phyloP scores from a whole-genome alignment of 169 alveolate species.

The Eimeria falciformis region DNA sequence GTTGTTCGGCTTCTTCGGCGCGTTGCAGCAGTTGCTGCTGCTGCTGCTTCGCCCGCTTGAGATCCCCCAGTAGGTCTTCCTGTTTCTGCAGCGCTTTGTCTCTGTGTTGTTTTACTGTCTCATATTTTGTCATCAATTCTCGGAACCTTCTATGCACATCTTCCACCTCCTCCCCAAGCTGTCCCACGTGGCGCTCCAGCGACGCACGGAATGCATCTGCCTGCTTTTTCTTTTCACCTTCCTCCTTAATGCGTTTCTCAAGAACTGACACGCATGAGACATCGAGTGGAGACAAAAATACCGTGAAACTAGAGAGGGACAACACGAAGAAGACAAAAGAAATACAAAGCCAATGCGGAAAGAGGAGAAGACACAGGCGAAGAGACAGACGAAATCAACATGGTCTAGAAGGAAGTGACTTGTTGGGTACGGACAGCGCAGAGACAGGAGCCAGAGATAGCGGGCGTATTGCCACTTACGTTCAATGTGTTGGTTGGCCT shows the following conservation, averaged over 20 bases:
- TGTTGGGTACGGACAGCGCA: too few relatives aligned
- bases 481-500: not conserved
- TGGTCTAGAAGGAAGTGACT: not conserved
- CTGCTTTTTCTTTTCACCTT: constrained; percentile 9
- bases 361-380: not conserved
- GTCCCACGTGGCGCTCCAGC: constrained; percentile 10
- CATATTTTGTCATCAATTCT: constrained; percentile 8
- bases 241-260: not conserved
- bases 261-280: not conserved
- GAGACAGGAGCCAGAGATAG: not conserved
- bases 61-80: constrained; percentile 31
- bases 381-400: not conserved
- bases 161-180: constrained; percentile 15
- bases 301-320: not conserved
- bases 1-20: constrained; percentile 27
- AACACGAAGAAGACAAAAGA: not conserved
- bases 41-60: constrained; percentile 6
- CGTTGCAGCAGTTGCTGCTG: constrained; percentile 25
- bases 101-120: constrained; percentile 11
- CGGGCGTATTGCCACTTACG: not conserved
- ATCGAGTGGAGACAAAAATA: not conserved
- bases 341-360: not conserved
- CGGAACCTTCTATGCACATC: not conserved
- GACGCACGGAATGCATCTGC: not conserved
- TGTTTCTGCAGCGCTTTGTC: constrained; percentile 28